These are phyloP conservation scores for Takakia lepidozioides DNA, from an alignment of 225 moss, liverwort and hornwort genomes.

Conservation along the genomic window DNA sequence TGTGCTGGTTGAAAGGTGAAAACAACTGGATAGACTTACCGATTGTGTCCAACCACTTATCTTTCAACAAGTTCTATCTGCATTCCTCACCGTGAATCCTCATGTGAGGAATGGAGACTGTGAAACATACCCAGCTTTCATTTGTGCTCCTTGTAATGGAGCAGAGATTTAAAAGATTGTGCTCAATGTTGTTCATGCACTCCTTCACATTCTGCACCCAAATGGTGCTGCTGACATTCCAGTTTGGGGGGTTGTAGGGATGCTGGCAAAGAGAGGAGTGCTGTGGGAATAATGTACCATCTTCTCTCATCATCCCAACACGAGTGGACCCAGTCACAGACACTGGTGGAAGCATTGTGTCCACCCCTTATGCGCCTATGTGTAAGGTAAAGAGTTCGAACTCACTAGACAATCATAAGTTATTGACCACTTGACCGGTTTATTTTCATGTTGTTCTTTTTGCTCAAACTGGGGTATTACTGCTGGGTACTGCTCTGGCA, in stretches of 20 bases:
- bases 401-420: background rate
- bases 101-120: too few species aligned
- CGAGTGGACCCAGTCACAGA: slow-evolving; percentile 60
- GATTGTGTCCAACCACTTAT: too few species aligned
- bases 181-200: background rate
- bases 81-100: too few species aligned
- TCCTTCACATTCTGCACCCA: background rate
- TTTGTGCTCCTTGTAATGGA: too few species aligned
- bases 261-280: slow-evolving; percentile 21
- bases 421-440: background rate
- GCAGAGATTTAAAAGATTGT: too few species aligned
- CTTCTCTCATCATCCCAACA: slow-evolving; percentile 48
- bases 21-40: too few species aligned
- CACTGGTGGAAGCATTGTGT: slow-evolving; percentile 45
- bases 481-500: background rate
- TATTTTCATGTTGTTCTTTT: slow-evolving; percentile 1
- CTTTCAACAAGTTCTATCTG: too few species aligned
- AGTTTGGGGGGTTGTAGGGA: slow-evolving; percentile 29
- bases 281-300: slow-evolving; percentile 44
- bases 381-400: slow-evolving; percentile 45
- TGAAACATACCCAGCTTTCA: too few species aligned
- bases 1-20: too few species aligned
- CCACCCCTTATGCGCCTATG: slow-evolving; percentile 74
- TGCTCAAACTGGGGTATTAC: background rate
- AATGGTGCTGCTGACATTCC: background rate